Evolutionary conservation across 108 stramenopile genomes (phyloP).

Genomic region (Stephanodiscus minutulus): DNA sequence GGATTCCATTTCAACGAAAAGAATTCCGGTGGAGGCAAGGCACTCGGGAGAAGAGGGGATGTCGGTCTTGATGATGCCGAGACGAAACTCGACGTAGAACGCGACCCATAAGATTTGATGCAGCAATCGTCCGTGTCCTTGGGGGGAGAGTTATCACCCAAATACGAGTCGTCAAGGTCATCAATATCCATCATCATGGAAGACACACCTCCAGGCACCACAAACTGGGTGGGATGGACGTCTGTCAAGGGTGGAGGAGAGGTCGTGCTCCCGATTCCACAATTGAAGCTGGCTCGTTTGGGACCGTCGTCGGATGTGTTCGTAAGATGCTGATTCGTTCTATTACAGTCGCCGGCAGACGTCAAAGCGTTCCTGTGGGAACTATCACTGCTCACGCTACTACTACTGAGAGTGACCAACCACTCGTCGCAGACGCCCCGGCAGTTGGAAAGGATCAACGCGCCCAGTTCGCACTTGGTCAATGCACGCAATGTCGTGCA

Average conservation of each 20-base stretch:
- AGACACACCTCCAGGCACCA: background rate
- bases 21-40: conserved; percentile 42
- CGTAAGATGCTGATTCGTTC: conserved; percentile 15
- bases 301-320: background rate
- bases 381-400: conserved; percentile 27
- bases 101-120: conserved; percentile 34
- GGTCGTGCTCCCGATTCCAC: background rate
- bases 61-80: conserved; percentile 39
- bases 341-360: conserved; percentile 2
- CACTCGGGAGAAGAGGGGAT: conserved; percentile 37
- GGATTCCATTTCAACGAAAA: conserved; percentile 25
- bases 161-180: conserved; percentile 17
- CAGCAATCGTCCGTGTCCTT: conserved; percentile 33
- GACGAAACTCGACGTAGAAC: conserved; percentile 59
- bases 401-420: conserved; percentile 42
- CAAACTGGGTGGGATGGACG: conserved; percentile 15
- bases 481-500: conserved; percentile 67
- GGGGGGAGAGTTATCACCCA: conserved; percentile 15
- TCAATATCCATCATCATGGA: conserved; percentile 27
- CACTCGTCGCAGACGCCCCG: conserved; percentile 86
- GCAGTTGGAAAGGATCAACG: conserved; percentile 62
- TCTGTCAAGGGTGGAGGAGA: conserved; percentile 28
- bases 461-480: conserved; percentile 65
- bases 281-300: background rate
- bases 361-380: background rate